Evolutionary conservation across 257 asterid species (phyloP).

Genomic region (Solanum tarapatanum): DNA sequence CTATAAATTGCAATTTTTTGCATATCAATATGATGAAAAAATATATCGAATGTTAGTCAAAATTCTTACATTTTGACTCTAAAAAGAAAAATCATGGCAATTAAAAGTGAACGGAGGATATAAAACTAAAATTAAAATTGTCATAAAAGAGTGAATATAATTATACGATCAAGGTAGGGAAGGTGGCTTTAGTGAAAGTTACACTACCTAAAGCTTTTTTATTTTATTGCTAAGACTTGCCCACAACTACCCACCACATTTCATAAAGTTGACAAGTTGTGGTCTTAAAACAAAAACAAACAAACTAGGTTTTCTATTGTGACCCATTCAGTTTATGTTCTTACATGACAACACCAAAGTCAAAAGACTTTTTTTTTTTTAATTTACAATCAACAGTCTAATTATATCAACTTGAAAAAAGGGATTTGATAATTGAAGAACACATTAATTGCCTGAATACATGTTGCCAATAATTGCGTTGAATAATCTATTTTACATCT

Average conservation of each 20-base stretch:
- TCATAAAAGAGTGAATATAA: background rate
- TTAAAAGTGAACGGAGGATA: too few species aligned
- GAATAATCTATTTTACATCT: background rate
- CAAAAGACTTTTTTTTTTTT: background rate
- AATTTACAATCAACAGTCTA: background rate
- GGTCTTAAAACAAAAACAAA: background rate
- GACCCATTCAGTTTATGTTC: background rate
- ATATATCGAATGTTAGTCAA: too few species aligned
- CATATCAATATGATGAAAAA: too few species aligned
- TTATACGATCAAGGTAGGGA: background rate
- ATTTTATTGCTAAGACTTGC: background rate
- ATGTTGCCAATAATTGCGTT: background rate
- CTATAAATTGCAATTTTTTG: too few species aligned
- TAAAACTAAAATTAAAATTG: background rate
- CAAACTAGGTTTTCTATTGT: background rate
- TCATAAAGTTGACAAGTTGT: background rate
- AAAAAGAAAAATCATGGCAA: fast-evolving
- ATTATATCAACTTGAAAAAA: background rate
- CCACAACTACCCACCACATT: background rate
- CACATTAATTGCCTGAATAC: background rate
- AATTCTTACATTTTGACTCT: fast-evolving
- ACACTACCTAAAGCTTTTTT: background rate
- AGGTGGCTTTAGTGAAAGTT: background rate
- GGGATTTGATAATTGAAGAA: background rate
- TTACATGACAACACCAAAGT: background rate